These are phyloP conservation scores for Termitomyces sp. DNA, from an alignment of 768 basidiomycete species.

Conservation along the genomic window DNA sequence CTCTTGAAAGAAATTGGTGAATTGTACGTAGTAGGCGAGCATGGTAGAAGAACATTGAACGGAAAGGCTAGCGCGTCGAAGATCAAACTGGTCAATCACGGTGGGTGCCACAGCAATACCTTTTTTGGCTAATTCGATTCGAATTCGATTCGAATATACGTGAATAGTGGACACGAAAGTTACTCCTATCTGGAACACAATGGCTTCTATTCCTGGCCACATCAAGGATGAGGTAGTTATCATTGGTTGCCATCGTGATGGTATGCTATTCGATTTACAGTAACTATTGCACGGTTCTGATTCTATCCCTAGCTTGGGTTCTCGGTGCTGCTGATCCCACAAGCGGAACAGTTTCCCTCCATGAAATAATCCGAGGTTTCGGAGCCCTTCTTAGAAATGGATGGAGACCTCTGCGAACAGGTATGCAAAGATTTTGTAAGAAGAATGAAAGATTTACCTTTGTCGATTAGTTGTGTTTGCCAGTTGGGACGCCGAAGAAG, in stretches of 20 bases:
- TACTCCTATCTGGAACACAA: slow-evolving; percentile 88
- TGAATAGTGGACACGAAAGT: slow-evolving; percentile 68
- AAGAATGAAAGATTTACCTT: neutral
- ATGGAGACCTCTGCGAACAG: slow-evolving; percentile 80
- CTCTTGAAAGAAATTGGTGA: slow-evolving; percentile 54
- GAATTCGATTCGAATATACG: neutral
- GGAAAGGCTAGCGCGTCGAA: slow-evolving; percentile 44
- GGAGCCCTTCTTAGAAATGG: slow-evolving; percentile 62
- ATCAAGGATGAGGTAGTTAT: slow-evolving; percentile 83
- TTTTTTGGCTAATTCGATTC: neutral
- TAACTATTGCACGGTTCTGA: neutral
- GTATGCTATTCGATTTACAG: slow-evolving; percentile 25
- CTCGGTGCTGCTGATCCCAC: slow-evolving; percentile 77
- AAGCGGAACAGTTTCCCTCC: slow-evolving; percentile 74
- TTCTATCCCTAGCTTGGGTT: slow-evolving; percentile 51
- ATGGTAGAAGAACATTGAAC: slow-evolving; percentile 33
- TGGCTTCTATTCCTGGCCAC: slow-evolving; percentile 78
- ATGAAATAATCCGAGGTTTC: slow-evolving; percentile 74
- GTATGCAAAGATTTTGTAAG: slow-evolving; percentile 8
- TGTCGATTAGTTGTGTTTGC: slow-evolving; percentile 49
- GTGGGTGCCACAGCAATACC: slow-evolving; percentile 22
- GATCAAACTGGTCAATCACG: slow-evolving; percentile 52
- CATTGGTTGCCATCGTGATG: slow-evolving; percentile 87
- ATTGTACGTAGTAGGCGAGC: slow-evolving; percentile 21
- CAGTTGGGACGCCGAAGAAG: slow-evolving; percentile 75